These are phyloP conservation scores for Penicillium diatomitis DNA, from an alignment of 495 filamentous ascomycete species.

Conservation along the genomic window DNA sequence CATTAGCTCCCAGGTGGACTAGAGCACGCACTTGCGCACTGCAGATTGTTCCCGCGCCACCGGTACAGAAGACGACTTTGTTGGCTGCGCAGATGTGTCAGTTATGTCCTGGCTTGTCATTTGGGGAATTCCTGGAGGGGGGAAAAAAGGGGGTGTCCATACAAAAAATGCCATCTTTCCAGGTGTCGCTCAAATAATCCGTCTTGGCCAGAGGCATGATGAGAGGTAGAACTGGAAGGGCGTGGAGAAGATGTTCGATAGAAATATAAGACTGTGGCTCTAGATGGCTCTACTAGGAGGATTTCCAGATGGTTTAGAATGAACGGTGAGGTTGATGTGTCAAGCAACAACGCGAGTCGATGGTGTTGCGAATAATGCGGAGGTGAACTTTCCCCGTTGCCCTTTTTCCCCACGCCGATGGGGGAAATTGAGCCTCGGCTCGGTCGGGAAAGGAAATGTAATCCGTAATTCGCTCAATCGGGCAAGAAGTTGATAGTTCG, in stretches of 20 bases:
- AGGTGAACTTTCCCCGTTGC: constrained; percentile 8
- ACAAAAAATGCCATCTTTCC: constrained; percentile 84
- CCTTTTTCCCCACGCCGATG: constrained; percentile 14
- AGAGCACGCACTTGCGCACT: constrained; percentile 86
- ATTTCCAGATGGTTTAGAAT: too few relatives aligned
- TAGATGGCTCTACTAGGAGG: too few relatives aligned
- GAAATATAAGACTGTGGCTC: not conserved
- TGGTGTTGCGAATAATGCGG: not conserved
- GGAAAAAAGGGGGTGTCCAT: not conserved
- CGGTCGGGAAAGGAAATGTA: not conserved
- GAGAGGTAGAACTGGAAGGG: not conserved
- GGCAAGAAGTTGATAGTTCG: too few relatives aligned
- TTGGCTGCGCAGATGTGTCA: constrained; percentile 42
- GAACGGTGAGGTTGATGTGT: too few relatives aligned
- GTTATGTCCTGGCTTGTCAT: not conserved
- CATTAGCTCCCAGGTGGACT: constrained; percentile 84
- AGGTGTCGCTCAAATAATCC: constrained; percentile 70
- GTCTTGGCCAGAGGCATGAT: constrained; percentile 53
- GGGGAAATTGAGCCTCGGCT: constrained; percentile 13
- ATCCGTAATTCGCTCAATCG: not conserved
- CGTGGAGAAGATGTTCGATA: not conserved
- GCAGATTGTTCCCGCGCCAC: constrained; percentile 88
- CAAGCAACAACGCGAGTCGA: not conserved
- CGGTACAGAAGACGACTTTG: constrained; percentile 93
- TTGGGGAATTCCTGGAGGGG: not conserved